Conservation (phyloP, 805 yeast species). For the Peterozyma toletana region DNA sequence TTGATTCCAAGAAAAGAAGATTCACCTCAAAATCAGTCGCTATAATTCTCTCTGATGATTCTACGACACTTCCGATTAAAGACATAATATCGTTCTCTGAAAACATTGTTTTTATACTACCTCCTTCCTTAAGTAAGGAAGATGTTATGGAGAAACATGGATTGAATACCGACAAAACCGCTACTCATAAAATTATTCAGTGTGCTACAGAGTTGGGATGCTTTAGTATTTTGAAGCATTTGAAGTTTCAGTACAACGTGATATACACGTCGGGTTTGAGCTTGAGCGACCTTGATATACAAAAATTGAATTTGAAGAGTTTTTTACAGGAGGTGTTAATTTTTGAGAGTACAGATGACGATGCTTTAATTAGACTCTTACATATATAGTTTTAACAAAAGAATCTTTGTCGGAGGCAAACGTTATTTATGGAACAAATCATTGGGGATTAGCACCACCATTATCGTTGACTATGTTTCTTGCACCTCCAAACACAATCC, state of each 20-base stretch:
- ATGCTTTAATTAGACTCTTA: background rate
- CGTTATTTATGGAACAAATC: background rate
- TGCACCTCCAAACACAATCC: constrained; percentile 45
- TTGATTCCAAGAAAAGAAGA: background rate
- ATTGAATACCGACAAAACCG: constrained; percentile 14
- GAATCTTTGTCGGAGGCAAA: background rate
- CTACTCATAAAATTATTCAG: constrained; percentile 28
- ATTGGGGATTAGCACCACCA: background rate
- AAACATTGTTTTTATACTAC: constrained; percentile 18
- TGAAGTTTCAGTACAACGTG: constrained; percentile 21
- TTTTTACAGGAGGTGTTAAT: constrained; percentile 16
- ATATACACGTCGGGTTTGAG: constrained; percentile 15
- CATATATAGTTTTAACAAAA: background rate
- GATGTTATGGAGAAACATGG: constrained; percentile 5
- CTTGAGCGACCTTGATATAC: constrained; percentile 9
- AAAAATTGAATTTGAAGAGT: constrained; percentile 17
- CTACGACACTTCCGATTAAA: constrained; percentile 6
- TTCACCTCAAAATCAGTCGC: constrained; percentile 1
- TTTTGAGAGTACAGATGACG: constrained; percentile 4
- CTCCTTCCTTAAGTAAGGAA: constrained; percentile 15
- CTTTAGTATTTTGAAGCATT: constrained; percentile 48
- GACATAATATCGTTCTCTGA: constrained; percentile 12
- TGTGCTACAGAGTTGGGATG: constrained; percentile 43
- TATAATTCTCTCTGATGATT: constrained; percentile 5
- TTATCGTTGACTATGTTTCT: constrained; percentile 29